Evolutionary conservation across 139 green algal genomes (phyloP).

Genomic region (Chlamydomonas eustigma): DNA sequence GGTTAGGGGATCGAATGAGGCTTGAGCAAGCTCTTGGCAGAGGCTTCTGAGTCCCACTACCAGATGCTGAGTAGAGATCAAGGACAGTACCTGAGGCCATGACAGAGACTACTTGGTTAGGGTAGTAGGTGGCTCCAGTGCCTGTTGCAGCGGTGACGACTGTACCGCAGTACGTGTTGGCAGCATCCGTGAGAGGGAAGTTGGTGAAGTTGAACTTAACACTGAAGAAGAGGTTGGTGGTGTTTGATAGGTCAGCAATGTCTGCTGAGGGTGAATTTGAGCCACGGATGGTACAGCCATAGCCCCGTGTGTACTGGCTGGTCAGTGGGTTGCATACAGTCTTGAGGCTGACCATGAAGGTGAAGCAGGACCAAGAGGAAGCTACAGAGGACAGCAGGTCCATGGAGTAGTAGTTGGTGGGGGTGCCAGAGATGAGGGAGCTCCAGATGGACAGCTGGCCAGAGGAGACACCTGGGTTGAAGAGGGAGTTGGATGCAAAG

Average conservation of each 20-base stretch:
- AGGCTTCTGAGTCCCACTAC: not conserved
- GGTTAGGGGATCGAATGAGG: not conserved
- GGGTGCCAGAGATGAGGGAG: not conserved
- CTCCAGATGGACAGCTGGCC: not conserved
- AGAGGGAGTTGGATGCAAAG: not conserved
- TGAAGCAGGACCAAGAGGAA: not conserved
- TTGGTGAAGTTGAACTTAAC: constrained; percentile 3
- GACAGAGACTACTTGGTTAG: too few relatives aligned
- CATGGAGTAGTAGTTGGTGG: not conserved
- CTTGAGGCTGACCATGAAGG: not conserved
- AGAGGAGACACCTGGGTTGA: too few relatives aligned
- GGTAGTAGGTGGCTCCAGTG: too few relatives aligned
- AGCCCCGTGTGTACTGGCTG: not conserved
- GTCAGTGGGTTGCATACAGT: not conserved
- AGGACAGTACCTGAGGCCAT: not conserved
- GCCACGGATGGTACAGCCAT: not conserved
- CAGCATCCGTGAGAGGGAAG: not conserved
- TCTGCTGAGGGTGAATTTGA: not conserved
- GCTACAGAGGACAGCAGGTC: not conserved
- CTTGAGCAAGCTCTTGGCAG: not conserved
- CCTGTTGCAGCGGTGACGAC: not conserved
- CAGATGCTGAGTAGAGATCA: not conserved
- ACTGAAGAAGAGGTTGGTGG: constrained; percentile 5
- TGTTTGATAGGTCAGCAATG: not conserved
- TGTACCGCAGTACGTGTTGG: not conserved